phyloP scores from a whole-genome alignment of 306 rosid genomes.

The Inga leiocalycina region DNA sequence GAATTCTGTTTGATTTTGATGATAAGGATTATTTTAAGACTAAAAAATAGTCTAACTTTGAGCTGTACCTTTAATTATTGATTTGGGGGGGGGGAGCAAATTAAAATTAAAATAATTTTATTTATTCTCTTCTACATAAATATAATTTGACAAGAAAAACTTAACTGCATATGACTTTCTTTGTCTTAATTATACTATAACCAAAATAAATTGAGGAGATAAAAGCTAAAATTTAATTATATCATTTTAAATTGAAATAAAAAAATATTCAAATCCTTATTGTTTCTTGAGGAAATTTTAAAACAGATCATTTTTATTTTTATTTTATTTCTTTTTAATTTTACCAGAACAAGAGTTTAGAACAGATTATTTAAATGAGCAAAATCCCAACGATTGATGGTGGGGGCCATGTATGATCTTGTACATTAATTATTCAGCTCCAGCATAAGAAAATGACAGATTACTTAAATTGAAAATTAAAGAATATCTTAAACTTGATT shows the following conservation, averaged over 20 bases:
- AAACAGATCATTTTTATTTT: neutral
- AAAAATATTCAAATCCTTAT: neutral
- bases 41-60: neutral
- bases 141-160: neutral
- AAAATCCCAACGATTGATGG: neutral
- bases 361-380: neutral
- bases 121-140: no score
- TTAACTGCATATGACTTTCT: neutral
- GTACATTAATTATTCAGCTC: neutral
- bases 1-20: neutral
- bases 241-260: neutral
- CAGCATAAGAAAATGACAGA: neutral
- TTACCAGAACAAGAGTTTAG: neutral
- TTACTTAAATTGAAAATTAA: neutral
- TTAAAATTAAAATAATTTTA: neutral
- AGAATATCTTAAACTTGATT: neutral
- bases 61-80: neutral
- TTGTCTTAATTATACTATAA: neutral
- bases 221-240: neutral
- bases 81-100: neutral
- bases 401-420: neutral
- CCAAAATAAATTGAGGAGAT: neutral
- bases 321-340: neutral
- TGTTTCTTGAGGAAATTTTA: neutral
- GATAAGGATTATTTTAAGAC: neutral